These are phyloP conservation scores for Teunomyces gatunensis DNA, from an alignment of 805 yeast species.

Conservation along the genomic window DNA sequence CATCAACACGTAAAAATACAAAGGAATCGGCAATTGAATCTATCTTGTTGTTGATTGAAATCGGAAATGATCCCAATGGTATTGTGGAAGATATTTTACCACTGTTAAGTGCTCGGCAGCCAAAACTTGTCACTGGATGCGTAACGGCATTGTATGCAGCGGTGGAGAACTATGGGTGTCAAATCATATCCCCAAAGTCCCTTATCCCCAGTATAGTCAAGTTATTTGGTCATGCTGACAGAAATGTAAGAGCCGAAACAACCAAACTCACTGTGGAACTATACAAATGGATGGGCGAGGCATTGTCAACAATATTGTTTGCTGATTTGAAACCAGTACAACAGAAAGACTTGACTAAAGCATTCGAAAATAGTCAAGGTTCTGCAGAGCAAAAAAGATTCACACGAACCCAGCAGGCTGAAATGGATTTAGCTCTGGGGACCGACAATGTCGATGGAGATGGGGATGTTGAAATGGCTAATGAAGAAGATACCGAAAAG, in stretches of 20 bases:
- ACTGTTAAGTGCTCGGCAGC: conserved; percentile 57
- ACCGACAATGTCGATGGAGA: conserved; percentile 3
- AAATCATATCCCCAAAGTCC: conserved; percentile 51
- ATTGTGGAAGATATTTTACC: conserved; percentile 68
- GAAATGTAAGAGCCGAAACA: conserved; percentile 79
- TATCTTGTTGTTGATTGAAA: conserved; percentile 60
- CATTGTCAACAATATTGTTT: conserved; percentile 57
- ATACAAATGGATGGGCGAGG: conserved; percentile 69
- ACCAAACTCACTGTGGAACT: conserved; percentile 64
- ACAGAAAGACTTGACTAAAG: conserved; percentile 74
- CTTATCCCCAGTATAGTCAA: conserved; percentile 59
- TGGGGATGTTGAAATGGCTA: conserved; percentile 30
- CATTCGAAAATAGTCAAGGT: conserved; percentile 53
- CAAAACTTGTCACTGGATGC: conserved; percentile 75
- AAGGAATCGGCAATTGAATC: conserved; percentile 64
- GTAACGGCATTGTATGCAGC: conserved; percentile 56
- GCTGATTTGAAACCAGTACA: conserved; percentile 86
- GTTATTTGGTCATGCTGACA: conserved; percentile 82
- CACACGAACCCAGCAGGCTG: conserved; percentile 52
- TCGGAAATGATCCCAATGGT: conserved; percentile 57
- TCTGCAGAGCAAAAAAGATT: conserved; percentile 53
- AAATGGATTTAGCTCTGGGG: conserved; percentile 13
- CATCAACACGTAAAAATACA: conserved; percentile 73
- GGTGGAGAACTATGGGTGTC: conserved; percentile 62
- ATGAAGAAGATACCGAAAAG: conserved; percentile 15